These are phyloP conservation scores for Sordariomycetes sp. DNA, from an alignment of 2,329 filamentous ascomycete species.

Conservation along the genomic window DNA sequence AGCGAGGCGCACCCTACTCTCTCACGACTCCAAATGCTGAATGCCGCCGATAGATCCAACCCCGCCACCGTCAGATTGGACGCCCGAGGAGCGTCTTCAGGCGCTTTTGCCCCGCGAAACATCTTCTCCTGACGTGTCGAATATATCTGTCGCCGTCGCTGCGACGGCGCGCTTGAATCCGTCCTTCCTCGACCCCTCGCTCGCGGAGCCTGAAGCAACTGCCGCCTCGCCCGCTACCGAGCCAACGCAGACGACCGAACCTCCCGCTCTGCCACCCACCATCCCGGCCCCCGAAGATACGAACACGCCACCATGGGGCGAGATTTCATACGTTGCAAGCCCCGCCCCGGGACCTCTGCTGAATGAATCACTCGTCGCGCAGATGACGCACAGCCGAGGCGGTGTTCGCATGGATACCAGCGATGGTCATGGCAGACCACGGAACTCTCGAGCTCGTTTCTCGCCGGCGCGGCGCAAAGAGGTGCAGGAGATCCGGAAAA, in stretches of 20 bases:
- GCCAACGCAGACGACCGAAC: constrained; percentile 10
- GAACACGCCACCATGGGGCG: constrained; percentile 38
- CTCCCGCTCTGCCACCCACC: not conserved
- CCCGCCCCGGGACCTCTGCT: constrained; percentile 20
- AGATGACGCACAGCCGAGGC: constrained; percentile 28
- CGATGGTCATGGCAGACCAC: constrained; percentile 36
- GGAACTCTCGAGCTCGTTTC: constrained; percentile 48
- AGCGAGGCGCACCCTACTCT: constrained; percentile 12
- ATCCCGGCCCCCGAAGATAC: constrained; percentile 10
- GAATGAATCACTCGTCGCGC: constrained; percentile 15
- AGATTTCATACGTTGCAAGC: constrained; percentile 39
- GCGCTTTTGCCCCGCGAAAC: constrained; percentile 29
- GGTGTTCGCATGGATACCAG: constrained; percentile 45
- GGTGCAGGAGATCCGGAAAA: constrained; percentile 55
- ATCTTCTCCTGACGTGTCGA: constrained; percentile 32
- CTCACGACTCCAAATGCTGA: not conserved
- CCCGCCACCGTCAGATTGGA: constrained; percentile 21
- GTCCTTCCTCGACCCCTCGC: constrained; percentile 43
- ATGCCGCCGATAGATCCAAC: too few species aligned
- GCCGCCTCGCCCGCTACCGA: constrained; percentile 13
- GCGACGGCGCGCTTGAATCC: constrained; percentile 46
- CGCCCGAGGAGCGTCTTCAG: constrained; percentile 40
- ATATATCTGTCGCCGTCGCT: constrained; percentile 46
- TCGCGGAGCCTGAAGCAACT: constrained; percentile 20
- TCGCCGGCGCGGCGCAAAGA: constrained; percentile 50